A percentile compares a stretch with the other conserved stretches of the same genome.
Conservation (phyloP, 1,284 basidiomycete genomes). For the Sanguinoderma infundibulare region DNA sequence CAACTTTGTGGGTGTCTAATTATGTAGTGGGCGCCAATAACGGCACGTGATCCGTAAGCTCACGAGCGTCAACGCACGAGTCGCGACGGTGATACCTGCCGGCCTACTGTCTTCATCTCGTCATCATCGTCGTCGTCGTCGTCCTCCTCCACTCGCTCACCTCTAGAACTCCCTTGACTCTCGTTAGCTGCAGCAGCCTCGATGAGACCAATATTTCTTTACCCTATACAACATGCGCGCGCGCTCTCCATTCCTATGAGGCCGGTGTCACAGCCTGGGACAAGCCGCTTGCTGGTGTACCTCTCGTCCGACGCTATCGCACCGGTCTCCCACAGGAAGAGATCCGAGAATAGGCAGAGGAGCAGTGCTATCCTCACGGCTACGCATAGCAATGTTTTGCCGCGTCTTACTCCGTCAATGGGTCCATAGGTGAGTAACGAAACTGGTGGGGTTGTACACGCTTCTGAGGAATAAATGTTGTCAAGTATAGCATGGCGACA, state of each 20-base stretch:
- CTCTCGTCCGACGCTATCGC: slow-evolving; percentile 54
- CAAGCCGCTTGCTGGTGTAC: slow-evolving; percentile 73
- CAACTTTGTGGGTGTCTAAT: too few species aligned
- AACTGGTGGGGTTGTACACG: not conserved
- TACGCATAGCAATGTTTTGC: slow-evolving; percentile 83
- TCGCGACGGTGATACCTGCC: too few species aligned
- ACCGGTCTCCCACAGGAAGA: slow-evolving; percentile 59
- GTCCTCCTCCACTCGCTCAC: not conserved
- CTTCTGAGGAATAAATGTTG: slow-evolving; percentile 12
- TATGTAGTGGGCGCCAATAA: too few species aligned
- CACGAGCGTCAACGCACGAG: too few species aligned
- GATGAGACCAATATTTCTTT: slow-evolving; percentile 24
- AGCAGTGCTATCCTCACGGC: slow-evolving; percentile 66
- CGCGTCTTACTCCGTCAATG: slow-evolving; percentile 73
- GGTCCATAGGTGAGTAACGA: slow-evolving; percentile 67
- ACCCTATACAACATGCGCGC: slow-evolving; percentile 16
- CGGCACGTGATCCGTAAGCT: too few species aligned
- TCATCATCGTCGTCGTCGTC: too few species aligned
- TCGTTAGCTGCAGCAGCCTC: too few species aligned
- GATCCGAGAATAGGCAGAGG: slow-evolving; percentile 35
- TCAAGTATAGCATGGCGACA: slow-evolving; percentile 78
- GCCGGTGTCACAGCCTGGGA: slow-evolving; percentile 91
- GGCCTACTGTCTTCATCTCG: too few species aligned
- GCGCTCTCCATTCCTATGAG: slow-evolving; percentile 64
- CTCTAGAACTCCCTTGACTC: not conserved